Evolutionary conservation across 139 green algal genomes (phyloP).

Genomic region (Chlorella vulgaris): DNA sequence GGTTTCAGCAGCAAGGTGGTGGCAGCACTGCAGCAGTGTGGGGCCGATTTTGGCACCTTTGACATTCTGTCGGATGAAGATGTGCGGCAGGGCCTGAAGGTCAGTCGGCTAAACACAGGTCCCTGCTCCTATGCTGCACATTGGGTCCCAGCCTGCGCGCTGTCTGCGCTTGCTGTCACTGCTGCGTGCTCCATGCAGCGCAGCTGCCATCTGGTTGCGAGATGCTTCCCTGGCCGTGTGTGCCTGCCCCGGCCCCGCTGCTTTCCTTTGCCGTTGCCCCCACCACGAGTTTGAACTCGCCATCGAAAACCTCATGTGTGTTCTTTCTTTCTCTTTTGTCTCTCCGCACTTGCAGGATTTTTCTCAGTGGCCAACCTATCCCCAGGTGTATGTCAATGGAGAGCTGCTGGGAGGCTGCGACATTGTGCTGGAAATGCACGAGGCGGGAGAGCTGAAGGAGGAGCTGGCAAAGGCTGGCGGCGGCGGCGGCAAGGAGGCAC

Average conservation of each 20-base stretch:
- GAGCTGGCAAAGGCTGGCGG: constrained; percentile 9
- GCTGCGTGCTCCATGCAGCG: too few relatives aligned
- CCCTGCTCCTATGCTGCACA: not conserved
- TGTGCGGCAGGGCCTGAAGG: constrained; percentile 86
- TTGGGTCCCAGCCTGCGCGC: not conserved
- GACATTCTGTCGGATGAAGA: constrained; percentile 90
- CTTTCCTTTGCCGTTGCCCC: too few relatives aligned
- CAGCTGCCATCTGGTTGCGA: too few relatives aligned
- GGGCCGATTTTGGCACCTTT: constrained; percentile 74
- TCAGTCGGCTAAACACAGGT: not conserved
- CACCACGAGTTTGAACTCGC: too few relatives aligned
- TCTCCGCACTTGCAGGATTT: constrained; percentile 50
- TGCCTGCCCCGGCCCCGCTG: too few relatives aligned
- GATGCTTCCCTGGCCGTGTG: too few relatives aligned
- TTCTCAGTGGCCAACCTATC: constrained; percentile 91
- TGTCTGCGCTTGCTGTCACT: not conserved
- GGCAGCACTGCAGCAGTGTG: constrained; percentile 55
- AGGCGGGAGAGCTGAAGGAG: constrained; percentile 44
- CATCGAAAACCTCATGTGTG: too few relatives aligned
- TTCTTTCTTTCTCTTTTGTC: too few relatives aligned
- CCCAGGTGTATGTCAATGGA: constrained; percentile 84
- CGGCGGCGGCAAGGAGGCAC: not conserved
- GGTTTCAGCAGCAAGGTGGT: constrained; percentile 89
- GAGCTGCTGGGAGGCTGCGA: constrained; percentile 88
- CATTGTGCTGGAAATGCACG: constrained; percentile 75